A percentile compares a stretch with the other conserved stretches of the same genome.
These are phyloP conservation scores for Tuber melanosporum DNA, from an alignment of 495 filamentous ascomycete species.

Conservation along the genomic window DNA sequence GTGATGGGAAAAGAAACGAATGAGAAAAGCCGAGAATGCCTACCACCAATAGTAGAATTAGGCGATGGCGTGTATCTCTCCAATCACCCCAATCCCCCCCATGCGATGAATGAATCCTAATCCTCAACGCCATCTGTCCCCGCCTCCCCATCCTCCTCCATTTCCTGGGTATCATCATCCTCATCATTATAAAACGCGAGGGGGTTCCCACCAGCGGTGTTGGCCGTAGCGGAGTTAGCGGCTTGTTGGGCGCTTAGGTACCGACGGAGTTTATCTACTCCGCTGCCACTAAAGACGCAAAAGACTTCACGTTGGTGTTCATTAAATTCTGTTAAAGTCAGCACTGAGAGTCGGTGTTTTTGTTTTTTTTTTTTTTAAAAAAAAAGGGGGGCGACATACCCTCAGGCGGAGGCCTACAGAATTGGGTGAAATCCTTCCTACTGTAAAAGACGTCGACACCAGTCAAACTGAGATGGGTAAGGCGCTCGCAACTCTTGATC, in stretches of 20 bases:
- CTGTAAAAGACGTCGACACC: conserved; percentile 81
- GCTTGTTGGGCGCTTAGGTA: conserved; percentile 58
- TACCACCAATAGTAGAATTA: not conserved
- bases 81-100: not conserved
- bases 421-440: conserved; percentile 66
- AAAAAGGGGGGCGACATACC: conserved; percentile 46
- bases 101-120: not conserved
- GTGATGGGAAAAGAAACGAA: not conserved
- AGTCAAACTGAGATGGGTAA: conserved; percentile 93
- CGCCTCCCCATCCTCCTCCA: conserved; percentile 33
- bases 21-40: not conserved
- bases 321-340: conserved; percentile 70
- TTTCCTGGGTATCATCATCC: conserved; percentile 31
- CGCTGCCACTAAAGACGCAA: conserved; percentile 90
- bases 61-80: not conserved
- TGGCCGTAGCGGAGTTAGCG: not conserved
- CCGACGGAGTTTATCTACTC: conserved; percentile 68
- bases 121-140: conserved; percentile 27
- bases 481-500: conserved; percentile 79
- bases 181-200: conserved; percentile 27
- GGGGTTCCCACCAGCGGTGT: conserved; percentile 12
- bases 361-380: not conserved
- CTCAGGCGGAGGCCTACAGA: conserved; percentile 77
- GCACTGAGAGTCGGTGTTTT: conserved; percentile 8
- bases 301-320: conserved; percentile 86